Base-by-base conservation (phyloP, 179 eudicot species). In the Pouteria campechiana region DNA sequence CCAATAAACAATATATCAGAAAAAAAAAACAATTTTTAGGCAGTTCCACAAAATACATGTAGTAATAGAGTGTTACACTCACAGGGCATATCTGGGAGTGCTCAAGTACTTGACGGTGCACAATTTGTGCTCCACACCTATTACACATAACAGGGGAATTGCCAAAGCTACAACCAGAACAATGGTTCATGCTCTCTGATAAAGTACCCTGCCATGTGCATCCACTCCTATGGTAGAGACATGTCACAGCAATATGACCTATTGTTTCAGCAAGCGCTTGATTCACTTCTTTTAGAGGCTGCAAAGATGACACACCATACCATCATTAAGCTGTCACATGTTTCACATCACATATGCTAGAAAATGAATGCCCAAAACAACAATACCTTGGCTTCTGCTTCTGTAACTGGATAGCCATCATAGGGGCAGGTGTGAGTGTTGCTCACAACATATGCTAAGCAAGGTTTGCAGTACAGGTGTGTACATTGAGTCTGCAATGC, bases 61-160 rank as follows among this genome's bases (percentile, higher is more conserved):
- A 36, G 17, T 3, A 13, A 15, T 1, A 32, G 19, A 17, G 15
- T 11, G 23, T 30, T 42, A 20, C 27, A 74, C 96, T 80, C 54
- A 88, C 96, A 13, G 81, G 63, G 46, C 99, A 83, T 48, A 1
- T 78, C 64, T 78, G 86, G 4, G 89, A 85, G 72, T 92, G 99
- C 43, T 92, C 96, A 47, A 80, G 89, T 41, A 83, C 96, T 73
- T 83, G 86, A 20, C 99, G 83, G 57, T 92, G 99, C 68, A 78
- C 78, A 41, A 92, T 70, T 41, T 83, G 94, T 42, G 76, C 53
- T 3, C 83, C 86, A 48, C 99, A 92, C 48, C 81, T 61, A 62
- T 88, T 80, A 70, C 99, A 88, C 32, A 78, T 60, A 32, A 92
- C 99, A 4, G 88, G 75, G 12, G 89, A 87, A 55, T 78, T 87